Conservation (phyloP, 257 asterid genomes). For the Knoxia roxburghii region DNA sequence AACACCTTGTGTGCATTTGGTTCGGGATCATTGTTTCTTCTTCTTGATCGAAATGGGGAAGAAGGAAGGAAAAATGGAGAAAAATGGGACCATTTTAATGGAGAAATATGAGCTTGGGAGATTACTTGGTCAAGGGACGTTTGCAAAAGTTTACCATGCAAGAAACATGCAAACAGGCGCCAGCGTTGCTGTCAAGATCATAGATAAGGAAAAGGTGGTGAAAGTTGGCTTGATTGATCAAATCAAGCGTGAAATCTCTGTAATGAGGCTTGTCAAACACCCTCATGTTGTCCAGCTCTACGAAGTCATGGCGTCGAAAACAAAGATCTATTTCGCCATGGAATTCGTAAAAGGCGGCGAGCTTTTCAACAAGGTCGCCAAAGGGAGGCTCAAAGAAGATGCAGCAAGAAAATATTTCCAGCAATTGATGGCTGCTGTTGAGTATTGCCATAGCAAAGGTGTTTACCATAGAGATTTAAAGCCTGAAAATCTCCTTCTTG, state of each 20-base stretch:
- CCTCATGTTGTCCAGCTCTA: slow-evolving; percentile 74
- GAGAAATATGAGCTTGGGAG: slow-evolving; percentile 71
- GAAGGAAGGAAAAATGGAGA: slow-evolving; percentile 39
- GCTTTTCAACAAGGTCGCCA: slow-evolving; percentile 76
- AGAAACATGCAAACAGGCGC: slow-evolving; percentile 47
- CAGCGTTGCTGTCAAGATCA: slow-evolving; percentile 67
- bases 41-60: slow-evolving; percentile 9
- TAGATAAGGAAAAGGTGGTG: slow-evolving; percentile 64
- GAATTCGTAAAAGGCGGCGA: slow-evolving; percentile 81
- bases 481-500: slow-evolving; percentile 87
- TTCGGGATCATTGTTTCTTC: background rate
- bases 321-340: slow-evolving; percentile 76
- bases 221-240: slow-evolving; percentile 66
- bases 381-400: slow-evolving; percentile 78
- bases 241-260: slow-evolving; percentile 77
- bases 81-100: slow-evolving; percentile 60
- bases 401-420: slow-evolving; percentile 71
- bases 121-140: slow-evolving; percentile 78
- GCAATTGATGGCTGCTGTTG: slow-evolving; percentile 76
- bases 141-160: slow-evolving; percentile 81
- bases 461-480: slow-evolving; percentile 88
- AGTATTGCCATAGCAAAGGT: slow-evolving; percentile 83
- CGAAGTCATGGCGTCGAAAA: slow-evolving; percentile 85
- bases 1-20: slow-evolving; percentile 1
- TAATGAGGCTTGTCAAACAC: slow-evolving; percentile 69